Evolutionary conservation across 352 stramenopile genomes (phyloP).

Genomic region (Phytophthora podocarpi): DNA sequence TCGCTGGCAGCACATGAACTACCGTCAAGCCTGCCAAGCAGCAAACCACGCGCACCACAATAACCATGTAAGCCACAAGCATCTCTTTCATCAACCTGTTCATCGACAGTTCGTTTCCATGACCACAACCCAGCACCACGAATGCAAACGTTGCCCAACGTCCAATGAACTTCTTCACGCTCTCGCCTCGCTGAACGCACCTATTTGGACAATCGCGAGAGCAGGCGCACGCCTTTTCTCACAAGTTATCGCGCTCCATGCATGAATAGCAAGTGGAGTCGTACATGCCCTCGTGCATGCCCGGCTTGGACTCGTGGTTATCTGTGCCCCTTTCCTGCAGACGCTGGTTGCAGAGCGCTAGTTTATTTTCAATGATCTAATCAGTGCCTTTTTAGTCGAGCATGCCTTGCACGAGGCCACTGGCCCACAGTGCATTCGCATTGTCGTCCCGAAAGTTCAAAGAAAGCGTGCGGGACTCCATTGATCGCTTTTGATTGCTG

Average conservation of each 20-base stretch:
- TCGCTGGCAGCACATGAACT: conserved; percentile 44
- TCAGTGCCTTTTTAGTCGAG: too few relatives aligned
- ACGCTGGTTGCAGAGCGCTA: conserved; percentile 62
- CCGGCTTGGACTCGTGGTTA: conserved; percentile 76
- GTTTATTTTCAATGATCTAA: too few relatives aligned
- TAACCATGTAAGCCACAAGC: too few relatives aligned
- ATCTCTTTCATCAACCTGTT: too few relatives aligned
- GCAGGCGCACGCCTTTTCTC: conserved; percentile 45
- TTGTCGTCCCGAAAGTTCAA: conserved; percentile 13
- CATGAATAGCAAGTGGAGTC: conserved; percentile 61
- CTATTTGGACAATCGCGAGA: conserved; percentile 47
- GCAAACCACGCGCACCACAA: too few relatives aligned
- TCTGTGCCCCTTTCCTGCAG: conserved; percentile 54
- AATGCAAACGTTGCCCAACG: too few relatives aligned
- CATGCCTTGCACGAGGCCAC: too few relatives aligned
- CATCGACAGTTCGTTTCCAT: too few relatives aligned
- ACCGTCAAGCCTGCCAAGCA: conserved; percentile 45
- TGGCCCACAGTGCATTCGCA: too few relatives aligned
- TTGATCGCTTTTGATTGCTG: conserved; percentile 6
- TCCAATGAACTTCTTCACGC: too few relatives aligned
- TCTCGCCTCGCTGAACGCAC: conserved; percentile 12
- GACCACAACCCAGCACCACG: too few relatives aligned
- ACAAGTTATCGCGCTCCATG: conserved; percentile 54
- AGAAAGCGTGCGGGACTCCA: too few relatives aligned
- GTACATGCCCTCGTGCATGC: conserved; percentile 69